Evolutionary conservation across 2,329 filamentous ascomycete genomes (phyloP).

Genomic region (Colletotrichum chrysophilum): DNA sequence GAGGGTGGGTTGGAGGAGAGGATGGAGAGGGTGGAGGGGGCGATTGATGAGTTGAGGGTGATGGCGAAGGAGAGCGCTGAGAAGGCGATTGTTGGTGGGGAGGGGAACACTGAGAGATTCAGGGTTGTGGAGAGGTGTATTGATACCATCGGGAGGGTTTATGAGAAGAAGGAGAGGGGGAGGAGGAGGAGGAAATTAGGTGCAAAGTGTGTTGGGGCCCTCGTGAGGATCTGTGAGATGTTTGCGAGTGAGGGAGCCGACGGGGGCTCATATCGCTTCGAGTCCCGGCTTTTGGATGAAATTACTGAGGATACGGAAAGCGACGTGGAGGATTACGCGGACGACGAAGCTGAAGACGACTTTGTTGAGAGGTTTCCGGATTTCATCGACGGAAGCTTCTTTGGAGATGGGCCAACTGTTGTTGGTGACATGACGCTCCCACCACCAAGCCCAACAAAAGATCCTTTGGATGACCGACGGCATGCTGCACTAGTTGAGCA

Average conservation of each 20-base stretch:
- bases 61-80: slow-evolving; percentile 6
- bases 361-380: background rate
- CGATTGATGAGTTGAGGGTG: slow-evolving; percentile 2
- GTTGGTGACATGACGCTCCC: background rate
- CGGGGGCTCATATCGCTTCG: background rate
- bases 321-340: background rate
- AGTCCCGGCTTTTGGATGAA: background rate
- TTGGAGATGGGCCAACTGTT: background rate
- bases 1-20: background rate
- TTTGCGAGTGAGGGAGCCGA: slow-evolving; percentile 10
- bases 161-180: background rate
- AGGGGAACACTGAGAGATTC: background rate
- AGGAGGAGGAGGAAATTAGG: background rate
- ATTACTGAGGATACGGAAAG: background rate
- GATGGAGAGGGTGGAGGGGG: background rate
- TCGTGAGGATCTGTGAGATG: slow-evolving; percentile 15
- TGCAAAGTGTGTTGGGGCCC: background rate
- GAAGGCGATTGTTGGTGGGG: background rate
- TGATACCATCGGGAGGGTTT: slow-evolving; percentile 8
- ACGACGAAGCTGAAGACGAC: slow-evolving; percentile 5
- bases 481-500: background rate
- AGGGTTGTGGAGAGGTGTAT: slow-evolving; percentile 10
- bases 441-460: background rate
- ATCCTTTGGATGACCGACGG: background rate
- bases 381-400: background rate